Base-by-base conservation (phyloP, 352 stramenopile genomes). In the Phytopythium delawarense region DNA sequence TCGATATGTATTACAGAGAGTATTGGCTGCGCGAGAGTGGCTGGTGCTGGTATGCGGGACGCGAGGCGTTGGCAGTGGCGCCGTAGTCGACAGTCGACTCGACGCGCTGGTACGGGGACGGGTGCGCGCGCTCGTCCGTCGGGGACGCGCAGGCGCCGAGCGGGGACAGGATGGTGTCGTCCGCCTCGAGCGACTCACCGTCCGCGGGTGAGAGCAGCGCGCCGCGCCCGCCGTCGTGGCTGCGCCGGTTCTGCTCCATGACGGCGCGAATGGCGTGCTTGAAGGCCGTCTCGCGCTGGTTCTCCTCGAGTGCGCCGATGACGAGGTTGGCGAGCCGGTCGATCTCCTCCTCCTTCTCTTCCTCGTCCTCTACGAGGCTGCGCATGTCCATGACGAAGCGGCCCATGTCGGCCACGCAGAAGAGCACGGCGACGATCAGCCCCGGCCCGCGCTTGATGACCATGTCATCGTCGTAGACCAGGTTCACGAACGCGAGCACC, bases 311-410 rank as follows among this genome's bases (percentile, higher is more conserved):
- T 21, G 67, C 67, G 42, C 18, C 45, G 50, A 78, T 66, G 49
- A 75, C 70, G 59, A 75, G 63, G 62, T 75, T 78, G 23, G 71
- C 69, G 46, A 75, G 63, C 34, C 69, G 61, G 30, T 76, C 67
- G 30, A 79, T 62, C 35, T 81, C 75, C 18, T 88, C 78, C n/a
- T 76, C 69, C 35, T 40, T 40, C 50, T 77, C 66, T 45, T 77
- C 66, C 51, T 79, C 72, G 53, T 84, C 76, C 35, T 88, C 80
- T 18, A 88, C 81, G 18, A 88, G 65, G 13, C 67, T 59, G 21
- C 50, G 66, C 35, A 73, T 69, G 59, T 86, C 78, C 76, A 88
- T 88, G 11, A 84, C 64, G 64, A 81, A 86, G 52, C 78, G 78
- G 65, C 76, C 56, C 58, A 88, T 65, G 66, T 88, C 78, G 46